Conservation (phyloP, 106 monocot genomes). For the Allium fistulosum region DNA sequence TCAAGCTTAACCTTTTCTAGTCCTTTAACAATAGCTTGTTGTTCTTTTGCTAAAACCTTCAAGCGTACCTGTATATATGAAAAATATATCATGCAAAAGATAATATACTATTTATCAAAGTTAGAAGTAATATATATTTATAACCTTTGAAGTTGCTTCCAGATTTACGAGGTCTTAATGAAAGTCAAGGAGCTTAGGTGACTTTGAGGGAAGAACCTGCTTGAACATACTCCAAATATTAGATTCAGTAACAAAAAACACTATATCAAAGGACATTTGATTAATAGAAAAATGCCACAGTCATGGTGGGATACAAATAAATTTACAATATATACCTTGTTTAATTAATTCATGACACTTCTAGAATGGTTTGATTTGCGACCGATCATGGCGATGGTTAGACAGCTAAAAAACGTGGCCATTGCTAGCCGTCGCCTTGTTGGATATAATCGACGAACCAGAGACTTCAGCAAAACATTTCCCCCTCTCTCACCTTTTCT, state of each 20-base stretch:
- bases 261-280: too few species aligned
- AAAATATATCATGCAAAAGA: slow-evolving; percentile 1
- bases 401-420: too few species aligned
- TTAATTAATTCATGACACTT: too few species aligned
- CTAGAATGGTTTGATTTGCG: too few species aligned
- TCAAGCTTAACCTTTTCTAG: slow-evolving; percentile 67
- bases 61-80: slow-evolving; percentile 35
- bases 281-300: too few species aligned
- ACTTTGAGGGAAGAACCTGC: slow-evolving; percentile 75
- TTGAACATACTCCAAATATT: neutral
- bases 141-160: slow-evolving; percentile 86
- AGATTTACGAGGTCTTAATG: slow-evolving; percentile 62
- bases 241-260: neutral
- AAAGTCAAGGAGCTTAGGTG: slow-evolving; percentile 64
- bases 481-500: too few species aligned
- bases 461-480: too few species aligned
- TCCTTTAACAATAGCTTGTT: slow-evolving; percentile 77
- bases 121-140: neutral
- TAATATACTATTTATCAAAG: neutral
- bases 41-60: slow-evolving; percentile 66
- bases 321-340: too few species aligned
- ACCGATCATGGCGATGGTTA: too few species aligned
- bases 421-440: too few species aligned
- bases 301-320: too few species aligned
- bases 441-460: too few species aligned